phyloP scores from a whole-genome alignment of 2,329 filamentous ascomycete genomes.

The Alternaria dauci region DNA sequence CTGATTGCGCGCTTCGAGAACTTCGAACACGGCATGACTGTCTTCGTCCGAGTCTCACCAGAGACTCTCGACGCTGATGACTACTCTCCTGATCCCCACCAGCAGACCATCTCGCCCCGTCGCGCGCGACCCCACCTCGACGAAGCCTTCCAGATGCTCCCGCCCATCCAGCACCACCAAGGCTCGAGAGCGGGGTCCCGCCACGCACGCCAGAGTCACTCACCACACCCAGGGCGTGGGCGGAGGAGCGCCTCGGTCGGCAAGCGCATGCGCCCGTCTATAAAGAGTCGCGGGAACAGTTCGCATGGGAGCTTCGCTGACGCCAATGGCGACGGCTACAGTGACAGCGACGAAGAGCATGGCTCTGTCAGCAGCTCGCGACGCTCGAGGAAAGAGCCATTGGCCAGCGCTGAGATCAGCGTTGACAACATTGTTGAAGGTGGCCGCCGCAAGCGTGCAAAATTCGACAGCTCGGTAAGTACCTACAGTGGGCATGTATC shows the following conservation, averaged over 20 bases:
- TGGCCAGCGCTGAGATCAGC: constrained; percentile 96
- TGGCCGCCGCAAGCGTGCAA: constrained; percentile 91
- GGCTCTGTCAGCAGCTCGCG: constrained; percentile 75
- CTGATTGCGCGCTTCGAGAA: constrained; percentile 97
- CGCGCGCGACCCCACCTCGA: constrained; percentile 67
- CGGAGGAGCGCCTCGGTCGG: constrained; percentile 81
- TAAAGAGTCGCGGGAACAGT: constrained; percentile 73
- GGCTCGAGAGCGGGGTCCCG: constrained; percentile 74
- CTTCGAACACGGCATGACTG: constrained; percentile 88
- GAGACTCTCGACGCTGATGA: constrained; percentile 61
- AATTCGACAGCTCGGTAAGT: constrained; percentile 96
- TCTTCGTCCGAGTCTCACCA: constrained; percentile 85
- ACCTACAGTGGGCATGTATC: constrained; percentile 18
- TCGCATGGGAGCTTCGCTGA: constrained; percentile 68
- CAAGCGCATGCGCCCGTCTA: constrained; percentile 70
- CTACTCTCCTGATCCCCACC: constrained; percentile 59
- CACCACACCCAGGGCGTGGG: constrained; percentile 72
- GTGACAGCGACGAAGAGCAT: constrained; percentile 84
- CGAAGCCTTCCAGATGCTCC: constrained; percentile 70
- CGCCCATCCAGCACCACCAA: constrained; percentile 67
- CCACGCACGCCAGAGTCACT: constrained; percentile 76
- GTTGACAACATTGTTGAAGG: constrained; percentile 98
- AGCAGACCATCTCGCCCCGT: constrained; percentile 57
- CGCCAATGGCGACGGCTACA: constrained; percentile 71
- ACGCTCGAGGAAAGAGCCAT: constrained; percentile 79